Percentiles rank a stretch among this genome's conserved stretches.
Conservation (phyloP, 257 asterid species). For the Mentha longifolia region DNA sequence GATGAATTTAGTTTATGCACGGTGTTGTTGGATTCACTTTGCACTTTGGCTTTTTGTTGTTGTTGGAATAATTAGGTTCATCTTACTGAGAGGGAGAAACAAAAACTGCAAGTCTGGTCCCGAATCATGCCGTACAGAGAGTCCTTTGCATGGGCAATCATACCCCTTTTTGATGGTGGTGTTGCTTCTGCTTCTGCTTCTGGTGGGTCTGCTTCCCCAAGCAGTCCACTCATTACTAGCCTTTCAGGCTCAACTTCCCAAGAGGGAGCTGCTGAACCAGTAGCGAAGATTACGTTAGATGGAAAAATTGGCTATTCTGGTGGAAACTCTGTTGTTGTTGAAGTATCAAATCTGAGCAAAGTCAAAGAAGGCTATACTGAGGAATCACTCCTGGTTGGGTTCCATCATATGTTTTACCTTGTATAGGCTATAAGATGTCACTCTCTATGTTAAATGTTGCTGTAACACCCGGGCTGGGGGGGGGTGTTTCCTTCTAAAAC, state of each 20-base stretch:
- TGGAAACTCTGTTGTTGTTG: conserved; percentile 91
- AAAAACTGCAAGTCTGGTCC: conserved; percentile 98
- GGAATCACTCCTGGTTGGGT: conserved; percentile 89
- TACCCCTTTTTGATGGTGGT: conserved; percentile 94
- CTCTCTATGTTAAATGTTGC: background rate
- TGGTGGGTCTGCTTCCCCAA: conserved; percentile 91
- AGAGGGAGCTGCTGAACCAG: conserved; percentile 76
- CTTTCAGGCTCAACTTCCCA: conserved; percentile 72
- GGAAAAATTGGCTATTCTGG: conserved; percentile 89
- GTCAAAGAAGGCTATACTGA: conserved; percentile 98
- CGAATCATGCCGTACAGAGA: conserved; percentile 95
- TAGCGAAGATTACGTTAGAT: conserved; percentile 77
- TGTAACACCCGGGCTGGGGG: background rate
- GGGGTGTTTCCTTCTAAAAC: background rate
- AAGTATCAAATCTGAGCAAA: conserved; percentile 96
- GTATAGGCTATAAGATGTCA: conserved; percentile 10
- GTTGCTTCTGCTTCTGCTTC: conserved; percentile 68
- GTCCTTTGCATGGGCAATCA: conserved; percentile 96
- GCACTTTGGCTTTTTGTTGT: conserved; percentile 20
- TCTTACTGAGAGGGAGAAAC: conserved; percentile 95
- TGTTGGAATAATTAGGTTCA: conserved; percentile 61
- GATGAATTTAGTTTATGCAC: conserved; percentile 14
- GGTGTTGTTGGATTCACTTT: conserved; percentile 28
- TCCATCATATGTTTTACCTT: conserved; percentile 13
- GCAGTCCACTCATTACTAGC: conserved; percentile 91